Evolutionary conservation across 129 eudicot genomes (phyloP).

Genomic region (Sambucus nigra): DNA sequence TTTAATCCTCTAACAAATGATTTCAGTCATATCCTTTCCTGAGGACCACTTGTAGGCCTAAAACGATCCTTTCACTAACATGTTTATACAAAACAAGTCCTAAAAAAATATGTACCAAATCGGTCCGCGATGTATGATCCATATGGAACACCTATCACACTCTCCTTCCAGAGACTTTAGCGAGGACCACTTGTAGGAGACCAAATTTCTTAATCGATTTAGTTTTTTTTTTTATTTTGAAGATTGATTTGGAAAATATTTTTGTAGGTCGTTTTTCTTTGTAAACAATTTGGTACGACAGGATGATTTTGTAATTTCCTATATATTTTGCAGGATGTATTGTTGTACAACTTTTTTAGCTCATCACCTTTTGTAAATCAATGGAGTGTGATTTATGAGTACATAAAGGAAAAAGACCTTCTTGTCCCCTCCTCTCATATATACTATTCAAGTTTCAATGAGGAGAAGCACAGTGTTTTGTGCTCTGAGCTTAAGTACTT

Average conservation of each 20-base stretch:
- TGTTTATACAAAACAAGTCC: too few species aligned
- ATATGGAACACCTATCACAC: too few species aligned
- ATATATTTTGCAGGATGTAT: conserved; percentile 55
- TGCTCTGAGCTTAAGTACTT: conserved; percentile 65
- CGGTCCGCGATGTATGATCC: too few species aligned
- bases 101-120: too few species aligned
- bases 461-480: conserved; percentile 43
- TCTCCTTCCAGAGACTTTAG: too few species aligned
- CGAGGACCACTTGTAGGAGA: too few species aligned
- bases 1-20: too few species aligned
- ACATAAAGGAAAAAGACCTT: conserved; percentile 32
- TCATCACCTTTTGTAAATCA: conserved; percentile 49
- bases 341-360: conserved; percentile 64
- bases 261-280: not conserved
- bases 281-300: not conserved
- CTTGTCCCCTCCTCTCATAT: conserved; percentile 12
- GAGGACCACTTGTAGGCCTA: too few species aligned
- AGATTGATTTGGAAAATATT: not conserved
- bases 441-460: conserved; percentile 27
- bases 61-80: too few species aligned
- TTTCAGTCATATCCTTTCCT: too few species aligned
- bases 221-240: too few species aligned
- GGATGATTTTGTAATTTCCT: not conserved
- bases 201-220: too few species aligned
- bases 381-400: conserved; percentile 65